Conservation (phyloP, 2,329 filamentous ascomycete genomes). For the Hymenoscyphus infarciens region DNA sequence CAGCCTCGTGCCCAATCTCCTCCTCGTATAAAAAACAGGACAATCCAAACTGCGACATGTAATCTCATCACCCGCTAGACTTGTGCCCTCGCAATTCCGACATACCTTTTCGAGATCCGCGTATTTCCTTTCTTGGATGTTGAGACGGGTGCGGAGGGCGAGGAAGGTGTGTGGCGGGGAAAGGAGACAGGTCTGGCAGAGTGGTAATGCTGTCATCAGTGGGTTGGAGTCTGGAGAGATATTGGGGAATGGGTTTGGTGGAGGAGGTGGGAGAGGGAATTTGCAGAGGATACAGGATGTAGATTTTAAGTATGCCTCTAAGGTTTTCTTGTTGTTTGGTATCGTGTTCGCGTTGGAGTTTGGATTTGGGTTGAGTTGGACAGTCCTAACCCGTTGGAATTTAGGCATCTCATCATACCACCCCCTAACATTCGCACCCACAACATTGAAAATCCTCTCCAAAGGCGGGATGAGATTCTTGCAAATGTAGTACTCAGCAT, state of each 20-base stretch:
- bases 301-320: constrained; percentile 91
- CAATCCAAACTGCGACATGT: constrained; percentile 88
- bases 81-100: constrained; percentile 71
- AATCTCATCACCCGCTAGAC: constrained; percentile 70
- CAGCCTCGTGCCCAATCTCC: constrained; percentile 54
- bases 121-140: constrained; percentile 59
- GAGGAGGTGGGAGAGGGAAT: constrained; percentile 41
- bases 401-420: constrained; percentile 99
- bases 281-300: constrained; percentile 75
- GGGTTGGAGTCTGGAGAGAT: no score
- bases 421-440: constrained; percentile 81
- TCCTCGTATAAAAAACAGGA: constrained; percentile 80
- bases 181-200: constrained; percentile 53
- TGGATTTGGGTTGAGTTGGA: background rate
- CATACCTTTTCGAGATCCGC: constrained; percentile 68
- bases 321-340: constrained; percentile 54
- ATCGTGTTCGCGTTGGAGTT: background rate
- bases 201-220: no score
- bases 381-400: constrained; percentile 66
- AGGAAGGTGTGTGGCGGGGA: constrained; percentile 59
- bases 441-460: constrained; percentile 93
- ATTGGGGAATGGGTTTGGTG: constrained; percentile 21
- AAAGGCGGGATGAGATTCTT: constrained; percentile 95
- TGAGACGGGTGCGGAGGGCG: constrained; percentile 59
- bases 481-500: constrained; percentile 93